Evolutionary conservation across 208 protist species (phyloP).

Genomic region (Leptomonas pyrrhocoris): DNA sequence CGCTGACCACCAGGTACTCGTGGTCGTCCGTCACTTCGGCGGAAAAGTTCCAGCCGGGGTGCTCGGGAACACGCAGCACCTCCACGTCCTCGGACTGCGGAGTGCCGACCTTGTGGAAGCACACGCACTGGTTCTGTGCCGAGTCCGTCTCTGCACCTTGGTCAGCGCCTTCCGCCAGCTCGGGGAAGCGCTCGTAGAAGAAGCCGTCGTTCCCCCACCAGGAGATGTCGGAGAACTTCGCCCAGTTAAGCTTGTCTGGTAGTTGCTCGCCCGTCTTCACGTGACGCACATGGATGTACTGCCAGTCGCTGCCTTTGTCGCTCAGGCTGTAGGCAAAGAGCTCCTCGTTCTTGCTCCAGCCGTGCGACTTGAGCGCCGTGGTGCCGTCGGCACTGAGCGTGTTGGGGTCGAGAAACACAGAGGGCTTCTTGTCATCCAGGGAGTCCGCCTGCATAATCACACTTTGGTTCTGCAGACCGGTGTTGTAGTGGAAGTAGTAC

Average conservation of each 20-base stretch:
- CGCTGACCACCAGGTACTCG: conserved; percentile 66
- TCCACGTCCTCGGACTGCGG: conserved; percentile 80
- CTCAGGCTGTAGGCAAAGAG: conserved; percentile 87
- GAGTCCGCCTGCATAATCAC: conserved; percentile 62
- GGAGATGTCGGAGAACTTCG: conserved; percentile 88
- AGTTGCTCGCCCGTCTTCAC: conserved; percentile 60
- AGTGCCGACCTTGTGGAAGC: conserved; percentile 89
- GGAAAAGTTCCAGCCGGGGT: conserved; percentile 73
- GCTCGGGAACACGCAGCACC: conserved; percentile 70
- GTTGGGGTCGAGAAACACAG: conserved; percentile 93
- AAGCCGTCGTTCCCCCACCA: conserved; percentile 91
- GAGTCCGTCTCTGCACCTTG: conserved; percentile 89
- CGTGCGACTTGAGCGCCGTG: conserved; percentile 52
- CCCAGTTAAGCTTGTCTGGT: conserved; percentile 82
- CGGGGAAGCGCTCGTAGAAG: conserved; percentile 92
- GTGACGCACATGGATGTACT: conserved; percentile 76
- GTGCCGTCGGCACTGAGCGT: conserved; percentile 87
- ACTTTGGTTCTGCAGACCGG: conserved; percentile 91
- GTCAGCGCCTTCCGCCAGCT: conserved; percentile 58
- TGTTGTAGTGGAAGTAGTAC: conserved; percentile 93
- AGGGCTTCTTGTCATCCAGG: conserved; percentile 29
- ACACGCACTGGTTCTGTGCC: conserved; percentile 78
- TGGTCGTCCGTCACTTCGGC: conserved; percentile 85
- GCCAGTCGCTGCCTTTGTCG: conserved; percentile 93
- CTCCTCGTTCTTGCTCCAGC: conserved; percentile 79